phyloP scores from a whole-genome alignment of 768 basidiomycete genomes.

The Leucocoprinus sp. region DNA sequence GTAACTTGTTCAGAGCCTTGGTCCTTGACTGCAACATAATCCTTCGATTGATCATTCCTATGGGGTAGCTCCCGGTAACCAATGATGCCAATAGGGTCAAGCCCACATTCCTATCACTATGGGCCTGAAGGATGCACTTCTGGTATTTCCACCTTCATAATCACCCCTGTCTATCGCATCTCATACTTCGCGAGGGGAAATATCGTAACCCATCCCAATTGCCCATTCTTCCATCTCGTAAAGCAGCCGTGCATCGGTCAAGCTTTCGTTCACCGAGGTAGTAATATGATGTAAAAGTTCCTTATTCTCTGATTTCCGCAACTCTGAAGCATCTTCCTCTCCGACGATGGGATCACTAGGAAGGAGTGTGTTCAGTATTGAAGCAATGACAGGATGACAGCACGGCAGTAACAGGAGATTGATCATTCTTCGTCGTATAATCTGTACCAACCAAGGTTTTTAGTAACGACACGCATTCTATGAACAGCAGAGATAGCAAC shows the following conservation, averaged over 20 bases:
- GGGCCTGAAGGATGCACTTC: constrained; percentile 44
- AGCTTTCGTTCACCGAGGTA: constrained; percentile 72
- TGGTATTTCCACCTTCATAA: constrained; percentile 58
- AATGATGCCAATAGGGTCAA: constrained; percentile 76
- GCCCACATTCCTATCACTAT: constrained; percentile 67
- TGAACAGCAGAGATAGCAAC: constrained; percentile 84
- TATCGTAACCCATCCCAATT: constrained; percentile 51
- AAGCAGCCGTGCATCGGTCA: constrained; percentile 42
- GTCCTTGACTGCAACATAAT: constrained; percentile 77
- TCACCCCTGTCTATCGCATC: constrained; percentile 84
- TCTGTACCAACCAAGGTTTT: constrained; percentile 74
- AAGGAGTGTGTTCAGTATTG: constrained; percentile 69
- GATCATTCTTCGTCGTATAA: constrained; percentile 85
- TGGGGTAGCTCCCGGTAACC: constrained; percentile 89
- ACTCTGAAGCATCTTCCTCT: constrained; percentile 85
- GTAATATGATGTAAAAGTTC: constrained; percentile 60
- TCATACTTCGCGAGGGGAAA: constrained; percentile 51
- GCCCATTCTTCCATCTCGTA: constrained; percentile 67
- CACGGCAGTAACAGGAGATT: constrained; percentile 82
- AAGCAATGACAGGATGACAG: constrained; percentile 82
- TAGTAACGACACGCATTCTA: constrained; percentile 76
- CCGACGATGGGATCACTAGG: constrained; percentile 86
- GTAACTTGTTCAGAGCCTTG: constrained; percentile 48
- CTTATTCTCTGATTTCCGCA: constrained; percentile 41
- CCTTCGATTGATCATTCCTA: constrained; percentile 45